Conservation (phyloP, 2,329 filamentous ascomycete genomes). For the Neocatenulostroma microsporum region DNA sequence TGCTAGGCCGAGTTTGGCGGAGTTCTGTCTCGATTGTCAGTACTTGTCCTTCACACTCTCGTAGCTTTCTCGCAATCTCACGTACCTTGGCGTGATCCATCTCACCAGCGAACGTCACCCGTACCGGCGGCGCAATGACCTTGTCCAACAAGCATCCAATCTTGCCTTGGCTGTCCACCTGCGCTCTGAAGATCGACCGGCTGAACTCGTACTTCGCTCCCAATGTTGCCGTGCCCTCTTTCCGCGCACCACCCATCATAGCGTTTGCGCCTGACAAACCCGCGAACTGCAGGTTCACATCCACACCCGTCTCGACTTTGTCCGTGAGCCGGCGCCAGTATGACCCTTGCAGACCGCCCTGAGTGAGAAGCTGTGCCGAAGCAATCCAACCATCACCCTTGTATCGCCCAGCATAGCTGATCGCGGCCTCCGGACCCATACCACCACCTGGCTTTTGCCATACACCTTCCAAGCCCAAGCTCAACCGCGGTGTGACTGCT, state of each 20-base stretch:
- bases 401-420: slow-evolving; percentile 89
- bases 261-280: slow-evolving; percentile 47
- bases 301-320: slow-evolving; percentile 91
- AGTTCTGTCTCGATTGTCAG: slow-evolving; percentile 55
- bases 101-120: slow-evolving; percentile 90
- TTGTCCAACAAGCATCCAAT: slow-evolving; percentile 90
- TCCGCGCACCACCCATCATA: slow-evolving; percentile 68
- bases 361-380: slow-evolving; percentile 79
- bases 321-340: slow-evolving; percentile 93
- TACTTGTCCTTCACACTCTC: not conserved
- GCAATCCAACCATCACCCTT: slow-evolving; percentile 89
- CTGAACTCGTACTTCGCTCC: slow-evolving; percentile 98
- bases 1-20: slow-evolving; percentile 87
- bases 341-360: slow-evolving; percentile 79
- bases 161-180: slow-evolving; percentile 92
- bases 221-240: slow-evolving; percentile 83
- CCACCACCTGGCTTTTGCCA: slow-evolving; percentile 83
- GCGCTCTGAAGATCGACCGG: slow-evolving; percentile 88
- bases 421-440: slow-evolving; percentile 79
- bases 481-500: slow-evolving; percentile 76
- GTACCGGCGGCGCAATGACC: slow-evolving; percentile 84
- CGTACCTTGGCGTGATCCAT: slow-evolving; percentile 92
- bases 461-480: slow-evolving; percentile 83
- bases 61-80: slow-evolving; percentile 16
- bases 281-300: slow-evolving; percentile 80